Evolutionary conservation across 2,329 filamentous ascomycete species (phyloP).

Genomic region (Fusarium pseudonygamai): DNA sequence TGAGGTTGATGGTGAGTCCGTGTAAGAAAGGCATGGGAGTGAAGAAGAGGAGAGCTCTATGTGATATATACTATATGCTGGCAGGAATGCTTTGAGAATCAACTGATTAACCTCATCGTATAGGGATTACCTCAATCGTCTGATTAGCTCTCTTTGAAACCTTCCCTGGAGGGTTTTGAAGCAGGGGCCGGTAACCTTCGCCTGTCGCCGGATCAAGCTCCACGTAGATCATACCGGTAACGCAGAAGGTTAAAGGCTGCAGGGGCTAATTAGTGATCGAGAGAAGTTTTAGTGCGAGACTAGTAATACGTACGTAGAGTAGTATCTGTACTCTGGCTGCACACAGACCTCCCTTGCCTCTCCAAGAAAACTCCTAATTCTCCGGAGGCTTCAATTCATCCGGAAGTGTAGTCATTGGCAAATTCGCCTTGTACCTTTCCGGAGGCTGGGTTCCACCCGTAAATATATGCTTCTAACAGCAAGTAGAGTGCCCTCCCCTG

Average conservation of each 20-base stretch:
- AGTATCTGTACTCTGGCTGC: background rate
- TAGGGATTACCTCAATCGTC: too few relatives aligned
- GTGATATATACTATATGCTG: background rate
- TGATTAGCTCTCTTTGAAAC: rapidly evolving
- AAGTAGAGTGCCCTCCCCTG: background rate
- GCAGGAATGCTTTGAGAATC: too few relatives aligned
- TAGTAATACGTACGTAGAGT: background rate
- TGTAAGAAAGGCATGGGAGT: rapidly evolving
- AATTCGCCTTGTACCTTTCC: background rate
- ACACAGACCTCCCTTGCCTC: too few relatives aligned
- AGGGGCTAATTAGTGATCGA: background rate
- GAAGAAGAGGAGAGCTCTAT: background rate
- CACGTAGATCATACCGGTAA: background rate
- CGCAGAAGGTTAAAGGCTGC: background rate
- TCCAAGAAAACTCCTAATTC: background rate
- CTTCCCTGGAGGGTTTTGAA: background rate
- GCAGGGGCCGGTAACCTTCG: too few relatives aligned
- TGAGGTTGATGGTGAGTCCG: rapidly evolving
- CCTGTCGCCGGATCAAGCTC: background rate
- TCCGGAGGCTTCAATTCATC: background rate
- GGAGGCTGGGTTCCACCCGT: rapidly evolving
- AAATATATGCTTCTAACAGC: background rate
- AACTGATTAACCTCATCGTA: too few relatives aligned
- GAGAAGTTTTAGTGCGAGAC: background rate
- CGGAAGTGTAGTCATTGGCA: background rate